Evolutionary conservation across 2,329 filamentous ascomycete genomes (phyloP).

Genomic region (Pyricularia pennisetigena): DNA sequence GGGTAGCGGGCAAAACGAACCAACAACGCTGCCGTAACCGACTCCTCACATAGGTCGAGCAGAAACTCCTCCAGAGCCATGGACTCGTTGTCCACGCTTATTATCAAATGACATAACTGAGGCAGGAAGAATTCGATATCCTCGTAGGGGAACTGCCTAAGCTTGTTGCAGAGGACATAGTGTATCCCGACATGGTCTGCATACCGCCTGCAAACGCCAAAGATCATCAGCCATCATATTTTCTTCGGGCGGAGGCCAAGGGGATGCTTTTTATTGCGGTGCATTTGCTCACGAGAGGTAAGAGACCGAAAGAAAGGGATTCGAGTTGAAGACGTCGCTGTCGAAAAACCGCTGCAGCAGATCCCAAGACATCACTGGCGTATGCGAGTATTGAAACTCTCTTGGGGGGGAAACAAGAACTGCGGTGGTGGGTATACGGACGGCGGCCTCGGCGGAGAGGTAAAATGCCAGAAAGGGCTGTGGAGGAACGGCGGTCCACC

Average conservation of each 20-base stretch:
- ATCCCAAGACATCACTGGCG: conserved; percentile 63
- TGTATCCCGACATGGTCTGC: conserved; percentile 85
- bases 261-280: background rate
- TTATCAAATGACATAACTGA: conserved; percentile 78
- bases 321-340: conserved; percentile 88
- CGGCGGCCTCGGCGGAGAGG: background rate
- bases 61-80: conserved; percentile 87
- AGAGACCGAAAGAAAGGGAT: conserved; percentile 79
- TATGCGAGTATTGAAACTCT: background rate
- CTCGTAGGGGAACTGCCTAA: conserved; percentile 81
- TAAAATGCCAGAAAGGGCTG: background rate
- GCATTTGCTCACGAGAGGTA: conserved; percentile 62
- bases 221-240: conserved; percentile 1
- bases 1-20: conserved; percentile 36
- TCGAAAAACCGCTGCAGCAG: conserved; percentile 84
- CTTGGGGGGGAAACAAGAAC: background rate
- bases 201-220: conserved; percentile 54
- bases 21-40: conserved; percentile 72
- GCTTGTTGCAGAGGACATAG: conserved; percentile 80
- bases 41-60: conserved; percentile 77
- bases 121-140: conserved; percentile 90
- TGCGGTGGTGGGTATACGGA: background rate
- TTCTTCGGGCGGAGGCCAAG: background rate
- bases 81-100: conserved; percentile 83
- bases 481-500: background rate